Percentiles rank a stretch among this genome's conserved stretches.
Evolutionary conservation across 352 stramenopile species (phyloP).

Genomic region (Globisporangium parvum): DNA sequence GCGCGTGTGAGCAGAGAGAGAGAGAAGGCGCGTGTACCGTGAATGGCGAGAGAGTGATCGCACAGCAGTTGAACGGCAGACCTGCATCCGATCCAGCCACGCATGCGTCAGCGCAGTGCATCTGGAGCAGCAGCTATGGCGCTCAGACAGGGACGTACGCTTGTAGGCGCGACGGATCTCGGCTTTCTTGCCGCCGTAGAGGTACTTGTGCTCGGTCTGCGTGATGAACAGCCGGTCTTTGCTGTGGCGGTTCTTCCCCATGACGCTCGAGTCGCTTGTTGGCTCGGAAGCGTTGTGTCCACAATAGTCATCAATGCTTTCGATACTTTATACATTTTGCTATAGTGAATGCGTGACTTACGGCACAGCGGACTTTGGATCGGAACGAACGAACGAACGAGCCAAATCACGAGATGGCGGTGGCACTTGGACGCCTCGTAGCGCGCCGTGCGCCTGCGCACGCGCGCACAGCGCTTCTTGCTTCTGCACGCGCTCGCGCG

Average conservation of each 20-base stretch:
- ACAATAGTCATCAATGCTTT: not conserved
- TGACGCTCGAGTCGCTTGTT: conserved; percentile 12
- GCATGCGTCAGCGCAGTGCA: not conserved
- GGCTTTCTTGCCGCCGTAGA: conserved; percentile 92
- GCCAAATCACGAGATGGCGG: not conserved
- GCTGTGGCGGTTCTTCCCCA: conserved; percentile 90
- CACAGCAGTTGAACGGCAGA: conserved; percentile 98
- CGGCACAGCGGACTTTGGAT: too few species aligned
- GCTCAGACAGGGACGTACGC: conserved; percentile 25
- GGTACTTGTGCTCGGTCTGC: conserved; percentile 89
- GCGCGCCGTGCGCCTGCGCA: not conserved
- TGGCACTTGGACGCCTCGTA: not conserved
- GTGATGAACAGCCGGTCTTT: conserved; percentile 89
- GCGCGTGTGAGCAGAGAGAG: not conserved
- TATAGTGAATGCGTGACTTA: not conserved
- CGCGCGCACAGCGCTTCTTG: not conserved
- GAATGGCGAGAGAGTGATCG: conserved; percentile 92
- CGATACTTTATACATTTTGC: not conserved
- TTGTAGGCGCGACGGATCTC: conserved; percentile 73
- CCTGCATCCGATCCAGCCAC: conserved; percentile 25
- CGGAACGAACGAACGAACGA: not conserved
- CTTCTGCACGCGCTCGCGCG: not conserved
- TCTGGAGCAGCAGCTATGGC: not conserved
- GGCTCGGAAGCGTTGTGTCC: too few species aligned
- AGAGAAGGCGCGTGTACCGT: conserved; percentile 26